Percentiles rank a stretch among this genome's conserved stretches.
Conservation (phyloP, 1,139 yeast species). For the Eremothecium sinecaudum region DNA sequence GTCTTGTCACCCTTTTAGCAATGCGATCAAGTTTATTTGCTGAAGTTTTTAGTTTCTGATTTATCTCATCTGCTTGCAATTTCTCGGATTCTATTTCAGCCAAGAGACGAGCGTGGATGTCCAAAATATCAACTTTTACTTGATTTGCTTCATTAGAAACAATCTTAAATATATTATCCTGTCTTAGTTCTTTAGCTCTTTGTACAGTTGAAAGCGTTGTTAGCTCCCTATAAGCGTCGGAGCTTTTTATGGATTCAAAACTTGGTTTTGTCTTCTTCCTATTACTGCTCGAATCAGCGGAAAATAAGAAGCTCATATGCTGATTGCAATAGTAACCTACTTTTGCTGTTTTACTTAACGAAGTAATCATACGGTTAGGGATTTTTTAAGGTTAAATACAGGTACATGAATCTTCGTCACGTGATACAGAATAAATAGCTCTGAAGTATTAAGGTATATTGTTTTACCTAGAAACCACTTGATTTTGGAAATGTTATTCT, state of each 20-base stretch:
- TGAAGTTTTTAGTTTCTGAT: slow-evolving; percentile 19
- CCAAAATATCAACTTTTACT: slow-evolving; percentile 17
- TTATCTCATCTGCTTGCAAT: slow-evolving; percentile 20
- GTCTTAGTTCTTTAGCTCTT: slow-evolving; percentile 12
- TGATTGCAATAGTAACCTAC: neutral
- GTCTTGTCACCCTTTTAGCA: slow-evolving; percentile 14
- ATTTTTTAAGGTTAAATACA: too few relatives aligned
- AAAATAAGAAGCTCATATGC: slow-evolving; percentile 8
- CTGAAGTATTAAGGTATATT: too few relatives aligned
- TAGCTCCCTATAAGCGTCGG: slow-evolving; percentile 14
- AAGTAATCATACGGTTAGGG: too few relatives aligned
- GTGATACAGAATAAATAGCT: too few relatives aligned
- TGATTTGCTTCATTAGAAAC: slow-evolving; percentile 20
- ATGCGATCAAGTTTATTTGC: slow-evolving; percentile 17
- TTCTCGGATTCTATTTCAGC: slow-evolving; percentile 21
- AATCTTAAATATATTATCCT: slow-evolving; percentile 18
- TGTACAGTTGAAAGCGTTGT: slow-evolving; percentile 12
- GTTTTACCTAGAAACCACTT: too few relatives aligned
- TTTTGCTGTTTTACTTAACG: too few relatives aligned
- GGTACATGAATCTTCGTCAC: too few relatives aligned
- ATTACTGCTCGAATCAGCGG: slow-evolving; percentile 5
- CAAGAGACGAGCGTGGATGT: slow-evolving; percentile 16
- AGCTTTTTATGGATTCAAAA: slow-evolving; percentile 11
- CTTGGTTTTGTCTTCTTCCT: slow-evolving; percentile 4
- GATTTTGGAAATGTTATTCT: too few relatives aligned